These are phyloP conservation scores for Phytomonas sp. DNA, from an alignment of 208 protist species.

Conservation along the genomic window DNA sequence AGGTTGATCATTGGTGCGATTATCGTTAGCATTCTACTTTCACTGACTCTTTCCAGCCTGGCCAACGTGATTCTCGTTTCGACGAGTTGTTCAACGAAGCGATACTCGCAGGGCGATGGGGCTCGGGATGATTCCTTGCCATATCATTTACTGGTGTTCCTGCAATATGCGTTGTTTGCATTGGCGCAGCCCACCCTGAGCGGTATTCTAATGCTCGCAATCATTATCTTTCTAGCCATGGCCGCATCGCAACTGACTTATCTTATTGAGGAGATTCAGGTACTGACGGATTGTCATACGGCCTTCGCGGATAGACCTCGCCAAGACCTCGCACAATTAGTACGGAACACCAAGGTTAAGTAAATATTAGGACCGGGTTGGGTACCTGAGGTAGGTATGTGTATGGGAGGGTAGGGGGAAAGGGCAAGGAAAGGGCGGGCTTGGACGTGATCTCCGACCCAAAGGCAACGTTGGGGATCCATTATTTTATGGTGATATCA, in stretches of 20 bases:
- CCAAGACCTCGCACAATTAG: background rate
- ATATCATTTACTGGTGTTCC: constrained; percentile 19
- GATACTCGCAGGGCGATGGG: background rate
- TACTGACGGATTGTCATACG: constrained; percentile 54
- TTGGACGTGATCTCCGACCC: background rate
- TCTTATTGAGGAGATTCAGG: constrained; percentile 59
- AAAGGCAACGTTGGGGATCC: background rate
- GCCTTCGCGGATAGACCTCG: constrained; percentile 15
- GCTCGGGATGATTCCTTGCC: constrained; percentile 10
- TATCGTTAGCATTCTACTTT: constrained; percentile 27
- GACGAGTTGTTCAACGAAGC: background rate
- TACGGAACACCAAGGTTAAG: background rate
- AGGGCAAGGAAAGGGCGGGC: background rate
- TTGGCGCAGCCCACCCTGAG: constrained; percentile 61
- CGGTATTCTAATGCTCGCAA: constrained; percentile 37
- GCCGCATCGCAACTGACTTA: constrained; percentile 25
- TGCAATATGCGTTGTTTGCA: constrained; percentile 33
- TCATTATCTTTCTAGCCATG: constrained; percentile 35
- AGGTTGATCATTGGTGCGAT: constrained; percentile 28
- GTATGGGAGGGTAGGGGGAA: background rate
- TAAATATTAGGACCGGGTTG: background rate
- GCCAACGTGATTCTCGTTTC: constrained; percentile 18
- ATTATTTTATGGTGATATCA: background rate
- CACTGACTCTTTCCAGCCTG: constrained; percentile 31
- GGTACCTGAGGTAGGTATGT: background rate